Evolutionary conservation across 2,329 filamentous ascomycete genomes (phyloP).

Genomic region (Pseudogymnoascus verrucosus): DNA sequence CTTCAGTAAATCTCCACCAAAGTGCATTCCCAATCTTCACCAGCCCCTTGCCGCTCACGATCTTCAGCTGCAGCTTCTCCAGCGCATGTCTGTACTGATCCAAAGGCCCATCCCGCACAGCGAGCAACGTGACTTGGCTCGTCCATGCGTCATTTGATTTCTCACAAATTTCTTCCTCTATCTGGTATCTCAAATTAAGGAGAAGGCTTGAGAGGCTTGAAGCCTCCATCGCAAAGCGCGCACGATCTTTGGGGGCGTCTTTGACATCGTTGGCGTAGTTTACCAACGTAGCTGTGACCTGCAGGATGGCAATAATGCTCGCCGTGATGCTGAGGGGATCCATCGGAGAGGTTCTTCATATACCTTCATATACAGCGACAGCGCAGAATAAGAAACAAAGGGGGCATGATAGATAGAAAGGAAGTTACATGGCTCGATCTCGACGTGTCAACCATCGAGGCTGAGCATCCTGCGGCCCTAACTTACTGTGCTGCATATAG

Average conservation of each 20-base stretch:
- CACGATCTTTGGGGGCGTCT: slow-evolving; percentile 9
- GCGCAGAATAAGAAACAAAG: not conserved
- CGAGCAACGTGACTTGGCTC: not conserved
- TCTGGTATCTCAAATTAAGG: not conserved
- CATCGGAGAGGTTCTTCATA: not conserved
- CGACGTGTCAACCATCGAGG: not conserved
- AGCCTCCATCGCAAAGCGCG: not conserved
- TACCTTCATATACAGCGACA: not conserved
- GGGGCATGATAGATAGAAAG: too few relatives aligned
- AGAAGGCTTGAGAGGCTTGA: not conserved
- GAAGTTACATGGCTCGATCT: too few relatives aligned
- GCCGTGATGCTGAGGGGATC: slow-evolving; percentile 5
- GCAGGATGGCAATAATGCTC: slow-evolving; percentile 5
- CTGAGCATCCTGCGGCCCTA: not conserved
- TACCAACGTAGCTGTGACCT: not conserved
- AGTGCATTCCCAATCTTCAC: not conserved
- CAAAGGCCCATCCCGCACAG: not conserved
- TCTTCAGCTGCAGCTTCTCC: not conserved
- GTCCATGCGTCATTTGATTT: not conserved
- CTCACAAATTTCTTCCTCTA: not conserved
- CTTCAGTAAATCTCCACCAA: not conserved
- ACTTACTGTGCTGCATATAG: not conserved
- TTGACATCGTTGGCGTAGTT: slow-evolving; percentile 2
- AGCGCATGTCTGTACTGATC: not conserved
- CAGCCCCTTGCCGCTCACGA: not conserved